Conservation (phyloP, 306 rosid species). For the Mimosa bimucronata region DNA sequence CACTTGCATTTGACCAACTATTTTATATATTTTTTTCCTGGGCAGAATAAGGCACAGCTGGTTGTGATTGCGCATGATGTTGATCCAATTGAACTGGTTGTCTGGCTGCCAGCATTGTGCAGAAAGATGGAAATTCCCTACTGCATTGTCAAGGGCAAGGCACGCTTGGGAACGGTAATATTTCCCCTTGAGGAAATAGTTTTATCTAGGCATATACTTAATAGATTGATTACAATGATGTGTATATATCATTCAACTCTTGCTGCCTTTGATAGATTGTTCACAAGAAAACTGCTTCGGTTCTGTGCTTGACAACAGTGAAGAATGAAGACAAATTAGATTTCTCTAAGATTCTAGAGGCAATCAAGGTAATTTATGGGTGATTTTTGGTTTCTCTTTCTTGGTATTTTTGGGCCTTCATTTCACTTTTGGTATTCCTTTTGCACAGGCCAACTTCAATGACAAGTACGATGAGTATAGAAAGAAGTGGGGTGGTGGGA, state of each 20-base stretch:
- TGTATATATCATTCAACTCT: not conserved
- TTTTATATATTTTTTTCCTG: not conserved
- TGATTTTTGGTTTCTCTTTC: not conserved
- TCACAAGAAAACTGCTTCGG: constrained; percentile 74
- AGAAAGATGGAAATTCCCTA: constrained; percentile 5
- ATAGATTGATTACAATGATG: not conserved
- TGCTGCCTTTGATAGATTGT: constrained; percentile 50
- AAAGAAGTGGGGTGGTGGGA: constrained; percentile 3
- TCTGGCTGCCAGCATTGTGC: constrained; percentile 1
- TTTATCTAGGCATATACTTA: not conserved
- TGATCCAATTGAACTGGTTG: constrained; percentile 1
- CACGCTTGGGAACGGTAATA: constrained; percentile 70
- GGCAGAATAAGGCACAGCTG: constrained; percentile 70
- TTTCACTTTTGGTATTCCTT: not conserved
- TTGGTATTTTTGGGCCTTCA: not conserved
- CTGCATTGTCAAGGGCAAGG: constrained; percentile 51
- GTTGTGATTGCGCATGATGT: constrained; percentile 4
- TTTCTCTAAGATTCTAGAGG: constrained; percentile 56
- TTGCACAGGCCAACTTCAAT: constrained; percentile 28
- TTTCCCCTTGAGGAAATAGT: not conserved
- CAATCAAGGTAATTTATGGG: constrained; percentile 27
- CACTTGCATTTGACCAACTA: not conserved
- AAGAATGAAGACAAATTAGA: constrained; percentile 82
- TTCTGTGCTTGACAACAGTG: constrained; percentile 74
- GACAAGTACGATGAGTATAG: not conserved